Evolutionary conservation across 1,284 basidiomycete species (phyloP).

Genomic region (Marasmius fiardii): DNA sequence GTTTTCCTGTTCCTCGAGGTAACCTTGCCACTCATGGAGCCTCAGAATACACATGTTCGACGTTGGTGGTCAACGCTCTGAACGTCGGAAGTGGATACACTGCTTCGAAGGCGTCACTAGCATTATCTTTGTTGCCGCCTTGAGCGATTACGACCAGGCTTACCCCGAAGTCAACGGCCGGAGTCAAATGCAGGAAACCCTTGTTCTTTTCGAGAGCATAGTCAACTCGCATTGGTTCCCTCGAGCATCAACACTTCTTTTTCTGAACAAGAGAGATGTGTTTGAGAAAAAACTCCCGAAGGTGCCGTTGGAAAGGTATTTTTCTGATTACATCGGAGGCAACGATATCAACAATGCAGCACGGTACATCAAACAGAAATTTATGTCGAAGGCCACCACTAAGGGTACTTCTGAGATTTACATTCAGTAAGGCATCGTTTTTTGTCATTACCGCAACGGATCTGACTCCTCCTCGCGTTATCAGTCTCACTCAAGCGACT

Average conservation of each 20-base stretch:
- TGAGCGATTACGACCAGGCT: constrained; percentile 94
- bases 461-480: neutral
- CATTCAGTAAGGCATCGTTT: constrained; percentile 72
- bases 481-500: constrained; percentile 76
- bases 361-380: constrained; percentile 97
- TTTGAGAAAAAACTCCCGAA: constrained; percentile 93
- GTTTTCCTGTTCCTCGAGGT: constrained; percentile 36
- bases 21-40: neutral
- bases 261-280: constrained; percentile 95
- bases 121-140: constrained; percentile 93
- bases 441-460: constrained; percentile 7
- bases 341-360: constrained; percentile 96
- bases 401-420: constrained; percentile 87
- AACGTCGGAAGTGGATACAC: constrained; percentile 95
- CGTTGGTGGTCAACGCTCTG: constrained; percentile 90
- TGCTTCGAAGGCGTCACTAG: constrained; percentile 94
- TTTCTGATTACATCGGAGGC: constrained; percentile 94
- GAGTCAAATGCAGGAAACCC: constrained; percentile 95
- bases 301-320: constrained; percentile 86
- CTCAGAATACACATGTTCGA: constrained; percentile 92
- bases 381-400: constrained; percentile 92
- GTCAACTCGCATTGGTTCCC: constrained; percentile 99
- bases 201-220: constrained; percentile 92
- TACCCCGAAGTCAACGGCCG: constrained; percentile 73
- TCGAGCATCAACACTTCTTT: constrained; percentile 88